Conservation (phyloP, 371 early-diverging fungal genomes). For the Syncephalastrum sp. region DNA sequence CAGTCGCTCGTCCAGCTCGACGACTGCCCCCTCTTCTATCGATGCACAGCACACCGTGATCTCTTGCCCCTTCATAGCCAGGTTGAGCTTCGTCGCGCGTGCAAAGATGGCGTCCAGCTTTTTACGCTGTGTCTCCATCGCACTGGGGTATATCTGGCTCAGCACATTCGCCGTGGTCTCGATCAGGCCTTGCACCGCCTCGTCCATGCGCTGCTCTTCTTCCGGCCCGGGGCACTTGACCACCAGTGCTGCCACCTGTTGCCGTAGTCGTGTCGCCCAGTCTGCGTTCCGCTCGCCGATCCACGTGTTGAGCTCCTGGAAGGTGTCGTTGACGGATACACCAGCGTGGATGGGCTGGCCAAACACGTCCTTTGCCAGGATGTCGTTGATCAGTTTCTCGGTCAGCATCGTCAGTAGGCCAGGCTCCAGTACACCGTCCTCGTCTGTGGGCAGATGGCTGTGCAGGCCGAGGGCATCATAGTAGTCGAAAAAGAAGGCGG, state of each 20-base stretch:
- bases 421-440: conserved; percentile 23
- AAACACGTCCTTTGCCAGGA: conserved; percentile 21
- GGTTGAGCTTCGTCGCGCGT: conserved; percentile 32
- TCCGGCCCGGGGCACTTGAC: conserved; percentile 34
- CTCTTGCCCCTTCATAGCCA: conserved; percentile 48
- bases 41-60: conserved; percentile 28
- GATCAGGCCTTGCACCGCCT: conserved; percentile 22
- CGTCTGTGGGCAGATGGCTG: conserved; percentile 11
- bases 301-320: conserved; percentile 33
- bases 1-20: conserved; percentile 21
- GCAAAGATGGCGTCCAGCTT: conserved; percentile 31
- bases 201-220: conserved; percentile 25
- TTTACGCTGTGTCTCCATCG: conserved; percentile 16
- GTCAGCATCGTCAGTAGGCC: conserved; percentile 39
- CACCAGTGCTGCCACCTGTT: conserved; percentile 40
- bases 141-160: conserved; percentile 26
- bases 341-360: conserved; percentile 44
- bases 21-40: conserved; percentile 29
- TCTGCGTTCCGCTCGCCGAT: conserved; percentile 31
- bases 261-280: conserved; percentile 41
- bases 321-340: conserved; percentile 38
- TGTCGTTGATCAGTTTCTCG: conserved; percentile 37
- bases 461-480: neutral
- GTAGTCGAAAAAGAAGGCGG: conserved; percentile 20
- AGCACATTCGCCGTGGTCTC: conserved; percentile 20